Percentiles rank a stretch among this genome's conserved stretches.
phyloP scores from a whole-genome alignment of 2,329 filamentous ascomycete species.

The Colletotrichum coccodes region DNA sequence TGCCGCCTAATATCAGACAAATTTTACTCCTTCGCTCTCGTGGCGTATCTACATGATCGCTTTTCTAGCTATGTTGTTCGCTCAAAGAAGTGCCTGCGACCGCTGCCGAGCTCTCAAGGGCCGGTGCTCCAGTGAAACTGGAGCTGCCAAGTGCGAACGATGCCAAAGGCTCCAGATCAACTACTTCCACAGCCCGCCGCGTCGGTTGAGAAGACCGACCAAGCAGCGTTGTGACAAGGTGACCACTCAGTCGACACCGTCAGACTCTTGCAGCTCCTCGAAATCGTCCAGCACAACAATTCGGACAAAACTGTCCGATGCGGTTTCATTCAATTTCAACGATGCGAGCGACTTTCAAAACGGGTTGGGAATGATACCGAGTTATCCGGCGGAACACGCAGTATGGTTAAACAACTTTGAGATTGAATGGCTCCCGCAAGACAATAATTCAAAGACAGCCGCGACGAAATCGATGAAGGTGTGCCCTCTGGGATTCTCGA shows the following conservation, averaged over 20 bases:
- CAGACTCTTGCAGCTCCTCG: slow-evolving; percentile 6
- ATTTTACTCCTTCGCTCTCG: too few relatives aligned
- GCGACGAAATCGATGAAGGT: too few relatives aligned
- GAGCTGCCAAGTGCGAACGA: slow-evolving; percentile 28
- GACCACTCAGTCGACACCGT: neutral
- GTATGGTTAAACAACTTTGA: slow-evolving; percentile 18
- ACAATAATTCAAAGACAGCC: slow-evolving; percentile 3
- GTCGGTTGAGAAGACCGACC: slow-evolving; percentile 24
- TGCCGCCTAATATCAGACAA: too few relatives aligned
- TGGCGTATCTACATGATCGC: too few relatives aligned
- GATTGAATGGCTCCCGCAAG: slow-evolving; percentile 6
- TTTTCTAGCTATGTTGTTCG: slow-evolving; percentile 16
- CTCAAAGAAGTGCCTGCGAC: slow-evolving; percentile 31
- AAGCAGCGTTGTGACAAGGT: slow-evolving; percentile 25
- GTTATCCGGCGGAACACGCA: slow-evolving; percentile 2
- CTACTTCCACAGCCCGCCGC: slow-evolving; percentile 28
- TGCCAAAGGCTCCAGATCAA: slow-evolving; percentile 29
- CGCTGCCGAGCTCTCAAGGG: slow-evolving; percentile 32
- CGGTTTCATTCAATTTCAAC: neutral
- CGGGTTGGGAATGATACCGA: slow-evolving; percentile 7
- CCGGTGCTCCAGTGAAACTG: slow-evolving; percentile 24
- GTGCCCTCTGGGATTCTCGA: too few relatives aligned
- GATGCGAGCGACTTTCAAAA: slow-evolving; percentile 24
- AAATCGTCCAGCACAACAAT: slow-evolving; percentile 19
- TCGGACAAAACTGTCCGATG: slow-evolving; percentile 8